Evolutionary conservation across 805 yeast species (phyloP), one percentile per base, ranked within the genome.

Genomic region (Kodamaea nitidulidarum): DNA sequence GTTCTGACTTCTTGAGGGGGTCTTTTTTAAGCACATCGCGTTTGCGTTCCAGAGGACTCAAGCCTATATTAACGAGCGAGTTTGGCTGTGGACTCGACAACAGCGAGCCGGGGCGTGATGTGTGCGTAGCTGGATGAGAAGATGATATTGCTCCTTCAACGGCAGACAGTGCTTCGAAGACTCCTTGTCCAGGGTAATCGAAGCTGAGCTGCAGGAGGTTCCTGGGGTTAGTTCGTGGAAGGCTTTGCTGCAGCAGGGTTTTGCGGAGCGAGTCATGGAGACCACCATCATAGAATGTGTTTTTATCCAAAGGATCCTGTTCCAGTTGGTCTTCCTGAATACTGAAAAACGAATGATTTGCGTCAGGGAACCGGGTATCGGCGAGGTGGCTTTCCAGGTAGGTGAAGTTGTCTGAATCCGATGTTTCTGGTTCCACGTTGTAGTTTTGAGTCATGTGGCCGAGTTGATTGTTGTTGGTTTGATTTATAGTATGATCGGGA

Each of bases 21-120:
- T 35, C 38, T 12, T 35, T 35, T 17, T 35, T 35, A 24, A 35
- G 7, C n/a, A 32, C 25, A 16, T 35, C 28, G 22, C 38, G 38
- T 15, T 17, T 24, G 15, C 27, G 15, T n/a, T 35, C 28, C 32
- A 22, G 38, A 4, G 27, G 22, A 12, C 30, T 24, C 10, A 20
- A 6, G 22, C 22, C 22, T 20, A 27, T 7, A 16, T 10, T 27
- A 4, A 16, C 31, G 10, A 27, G 14, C 9, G 16, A 10, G 31
- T 15, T 27, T 5, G 31, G 12, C 16, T 27, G 31, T 10, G 31
- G 31, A 15, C 31, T 27, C 16, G 31, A 27, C 4, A 27, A 16
- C 31, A 12, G 31, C 10, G 31, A 27, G 31, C 12, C 14, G 6
- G 31, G 14, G 31, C 14, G 31, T 7, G 31, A 27, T 12, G 31